phyloP scores from a whole-genome alignment of 306 rosid genomes.

The Psophocarpus tetragonolobus region DNA sequence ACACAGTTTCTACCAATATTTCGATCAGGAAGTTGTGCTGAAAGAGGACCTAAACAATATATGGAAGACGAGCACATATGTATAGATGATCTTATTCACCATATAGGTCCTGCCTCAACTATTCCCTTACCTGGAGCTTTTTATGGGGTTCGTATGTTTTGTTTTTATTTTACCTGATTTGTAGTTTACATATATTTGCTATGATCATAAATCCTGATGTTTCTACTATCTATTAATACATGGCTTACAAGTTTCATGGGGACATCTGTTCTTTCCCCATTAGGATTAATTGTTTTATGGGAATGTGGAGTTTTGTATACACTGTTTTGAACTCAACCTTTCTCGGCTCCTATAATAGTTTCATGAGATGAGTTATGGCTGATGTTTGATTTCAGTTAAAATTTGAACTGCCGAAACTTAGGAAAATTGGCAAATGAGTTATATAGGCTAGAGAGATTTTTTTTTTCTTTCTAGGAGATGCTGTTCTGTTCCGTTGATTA shows the following conservation, averaged over 20 bases:
- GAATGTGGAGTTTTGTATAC: constrained; percentile 5
- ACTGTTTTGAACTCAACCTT: not conserved
- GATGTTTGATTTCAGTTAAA: constrained; percentile 2
- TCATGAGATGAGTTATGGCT: not conserved
- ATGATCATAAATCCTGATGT: constrained; percentile 21
- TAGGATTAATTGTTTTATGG: not conserved
- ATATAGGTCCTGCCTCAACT: constrained; percentile 48
- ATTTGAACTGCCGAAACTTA: not conserved
- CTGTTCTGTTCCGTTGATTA: not conserved
- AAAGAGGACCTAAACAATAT: constrained; percentile 79
- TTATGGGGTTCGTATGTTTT: constrained; percentile 65
- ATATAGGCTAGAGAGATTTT: not conserved
- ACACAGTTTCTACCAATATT: constrained; percentile 58
- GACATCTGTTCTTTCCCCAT: not conserved
- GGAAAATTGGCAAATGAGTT: constrained; percentile 17
- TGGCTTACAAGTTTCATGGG: not conserved
- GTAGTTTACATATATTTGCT: constrained; percentile 8
- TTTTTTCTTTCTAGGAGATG: not conserved
- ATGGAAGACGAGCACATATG: constrained; percentile 90
- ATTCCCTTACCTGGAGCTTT: constrained; percentile 68
- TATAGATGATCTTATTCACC: constrained; percentile 64
- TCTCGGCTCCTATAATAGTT: not conserved
- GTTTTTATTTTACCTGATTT: not conserved
- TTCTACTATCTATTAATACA: not conserved
- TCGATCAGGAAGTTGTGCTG: constrained; percentile 89